Base-by-base conservation (phyloP, 352 stramenopile species). In the Globisporangium irregulare region DNA sequence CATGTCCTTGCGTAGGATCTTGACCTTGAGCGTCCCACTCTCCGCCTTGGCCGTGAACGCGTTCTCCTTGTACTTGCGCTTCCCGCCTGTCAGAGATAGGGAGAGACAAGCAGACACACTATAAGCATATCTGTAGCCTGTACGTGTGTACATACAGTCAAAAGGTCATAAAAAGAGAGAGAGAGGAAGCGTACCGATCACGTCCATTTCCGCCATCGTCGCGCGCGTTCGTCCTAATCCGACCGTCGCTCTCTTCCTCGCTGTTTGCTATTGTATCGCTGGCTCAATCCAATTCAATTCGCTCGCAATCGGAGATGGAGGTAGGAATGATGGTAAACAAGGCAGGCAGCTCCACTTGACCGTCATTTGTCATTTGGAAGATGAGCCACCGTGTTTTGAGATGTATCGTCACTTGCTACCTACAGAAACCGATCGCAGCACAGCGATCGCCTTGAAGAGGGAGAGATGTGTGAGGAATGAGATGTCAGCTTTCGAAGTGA, bases 41-140 rank as follows among this genome's bases (percentile, higher is more conserved):
- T 93, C 87, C 4, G 84, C 85, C 59, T 89, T 85, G 63, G 87
- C 87, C 1, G 84, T 92, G 53, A 95, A 78, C 22, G 85, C 74
- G 55, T 89, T 91, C 66, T 93, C 84, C 61, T 87, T 87, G 77
- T 77, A 84, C 69, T 91, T 93, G 66, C 78, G 82, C 73, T 93
- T 93, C 15, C 72, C 77, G 64, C 79, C 84, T 76, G 50, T 15
- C 27, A 27, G 20, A 58, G 18, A 4, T 14, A 57, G 24, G 46
- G 25, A 43, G n/a, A 48, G 12, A 38, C 7, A 50, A 18, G 20
- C 20, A 34, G 51, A 48, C 14, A 67, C 14, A 41, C 24, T n/a
- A 20, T 20, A 6, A 8, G 20, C 27, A 32, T 3, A 3, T 32
- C 27, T 32, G 27, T 32, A 32, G 27, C 27, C 27, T 32, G 27